Percentiles rank a stretch among this genome's conserved stretches.
These are phyloP conservation scores for Tilletia setariae DNA, from an alignment of 1,284 basidiomycete species.

Conservation along the genomic window DNA sequence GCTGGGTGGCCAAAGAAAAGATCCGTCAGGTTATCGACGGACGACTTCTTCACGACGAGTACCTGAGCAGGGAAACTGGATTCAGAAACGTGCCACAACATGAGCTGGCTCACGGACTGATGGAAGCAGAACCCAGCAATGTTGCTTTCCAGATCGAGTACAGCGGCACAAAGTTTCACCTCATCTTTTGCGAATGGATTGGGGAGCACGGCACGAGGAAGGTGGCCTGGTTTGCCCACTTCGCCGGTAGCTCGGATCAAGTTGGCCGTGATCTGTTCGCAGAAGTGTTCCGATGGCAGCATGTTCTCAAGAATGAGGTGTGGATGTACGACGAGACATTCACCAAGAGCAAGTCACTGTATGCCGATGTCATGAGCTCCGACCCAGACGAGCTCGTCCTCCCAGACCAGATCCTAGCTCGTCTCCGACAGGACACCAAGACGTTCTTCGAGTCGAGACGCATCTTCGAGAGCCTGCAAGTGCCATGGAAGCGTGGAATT, in stretches of 20 bases:
- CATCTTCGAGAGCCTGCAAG: slow-evolving; percentile 4
- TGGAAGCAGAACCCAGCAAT: background rate
- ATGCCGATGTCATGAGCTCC: background rate
- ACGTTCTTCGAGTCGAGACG: slow-evolving; percentile 16
- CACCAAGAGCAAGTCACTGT: background rate
- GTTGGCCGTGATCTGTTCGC: background rate
- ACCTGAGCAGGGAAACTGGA: background rate
- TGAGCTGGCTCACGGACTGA: too few species aligned
- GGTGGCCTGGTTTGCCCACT: slow-evolving; percentile 2
- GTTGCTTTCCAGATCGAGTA: background rate
- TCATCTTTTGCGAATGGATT: background rate
- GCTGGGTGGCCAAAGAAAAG: background rate
- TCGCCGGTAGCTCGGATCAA: background rate
- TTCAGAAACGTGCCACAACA: background rate
- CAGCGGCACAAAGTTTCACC: background rate
- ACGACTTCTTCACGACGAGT: background rate
- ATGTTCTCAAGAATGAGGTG: background rate
- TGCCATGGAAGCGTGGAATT: slow-evolving; percentile 20
- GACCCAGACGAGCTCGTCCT: background rate
- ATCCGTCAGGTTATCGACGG: background rate
- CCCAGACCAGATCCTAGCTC: background rate
- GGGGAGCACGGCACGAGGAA: background rate
- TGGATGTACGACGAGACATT: background rate
- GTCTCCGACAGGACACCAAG: background rate
- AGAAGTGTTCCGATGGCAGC: background rate